Base-by-base conservation (phyloP, 257 asterid genomes). In the Solanum pinnatisectum region DNA sequence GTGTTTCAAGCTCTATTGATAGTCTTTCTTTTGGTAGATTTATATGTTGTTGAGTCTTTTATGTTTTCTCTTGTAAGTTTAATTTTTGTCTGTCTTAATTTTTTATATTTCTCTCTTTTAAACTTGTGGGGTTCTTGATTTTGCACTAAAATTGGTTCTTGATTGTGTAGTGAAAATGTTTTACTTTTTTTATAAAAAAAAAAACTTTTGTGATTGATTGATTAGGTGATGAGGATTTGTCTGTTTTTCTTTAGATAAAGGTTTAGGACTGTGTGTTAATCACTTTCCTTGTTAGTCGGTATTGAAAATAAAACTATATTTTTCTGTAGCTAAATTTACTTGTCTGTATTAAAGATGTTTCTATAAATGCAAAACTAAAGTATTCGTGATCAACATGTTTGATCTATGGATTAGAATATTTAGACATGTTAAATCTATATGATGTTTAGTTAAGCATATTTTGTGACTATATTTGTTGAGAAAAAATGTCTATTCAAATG, bases 21-120 rank as follows among this genome's bases (percentile, higher is more conserved):
- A 67, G 89, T 88, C 15, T 70, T 93, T 16, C 83, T 90, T 72
- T 81, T 90, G 87, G 32, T 93, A 83, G 90, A 92, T 92, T 93
- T 92, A 73, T 97, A 94, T 72, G 93, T 20, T 25, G 23, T 89
- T 83, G 32, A 22, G 79, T 87, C 91, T 86, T 90, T 56, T 9
- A 56, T 56, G 10, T 18, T 56, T 56, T 56, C 10, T 22, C 65
- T 56, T 30, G n/a, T 30, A 30, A 30, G 30, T 30, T 56, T 18
- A 56, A 56, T 22, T 8, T 73, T 18, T 35, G 27, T 78, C 42
- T 46, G 49, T 42, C 12, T 78, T 42, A 56, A 42, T 7, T 25
- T 20, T 7, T 85, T 33, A 7, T 16, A 8, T 33, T 32, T 71
- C 6, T 33, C 7, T 35, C 35, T 85, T 37, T 71, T 14, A 33